phyloP scores from a whole-genome alignment of 2,329 filamentous ascomycete species.

The Atkinsonella hypoxylon region DNA sequence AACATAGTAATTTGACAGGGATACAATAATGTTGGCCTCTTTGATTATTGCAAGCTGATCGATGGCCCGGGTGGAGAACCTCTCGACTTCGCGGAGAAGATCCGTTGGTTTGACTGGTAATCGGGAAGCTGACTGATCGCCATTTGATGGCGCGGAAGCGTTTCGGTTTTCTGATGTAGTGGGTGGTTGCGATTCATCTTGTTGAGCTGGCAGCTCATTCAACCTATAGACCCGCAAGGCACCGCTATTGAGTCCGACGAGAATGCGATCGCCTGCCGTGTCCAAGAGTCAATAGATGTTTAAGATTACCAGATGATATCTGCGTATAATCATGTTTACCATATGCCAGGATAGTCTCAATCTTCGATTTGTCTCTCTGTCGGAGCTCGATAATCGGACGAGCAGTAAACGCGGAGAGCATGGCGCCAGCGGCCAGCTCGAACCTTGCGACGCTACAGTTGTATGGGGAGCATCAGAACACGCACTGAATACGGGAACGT shows the following conservation, averaged over 20 bases:
- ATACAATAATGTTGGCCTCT: slow-evolving; percentile 83
- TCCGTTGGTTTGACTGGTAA: slow-evolving; percentile 52
- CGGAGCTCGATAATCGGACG: slow-evolving; percentile 95
- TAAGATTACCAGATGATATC: background rate
- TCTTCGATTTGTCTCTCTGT: slow-evolving; percentile 89
- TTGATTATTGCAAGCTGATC: slow-evolving; percentile 95
- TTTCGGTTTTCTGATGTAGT: slow-evolving; percentile 16
- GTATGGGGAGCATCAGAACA: slow-evolving; percentile 11
- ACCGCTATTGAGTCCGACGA: slow-evolving; percentile 86
- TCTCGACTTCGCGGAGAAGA: slow-evolving; percentile 81
- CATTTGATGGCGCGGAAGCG: slow-evolving; percentile 18
- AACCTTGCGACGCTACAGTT: slow-evolving; percentile 19
- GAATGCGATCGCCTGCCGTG: slow-evolving; percentile 63
- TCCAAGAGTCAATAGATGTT: background rate
- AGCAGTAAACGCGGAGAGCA: slow-evolving; percentile 97
- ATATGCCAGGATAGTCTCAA: slow-evolving; percentile 89
- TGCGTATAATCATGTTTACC: slow-evolving; percentile 36
- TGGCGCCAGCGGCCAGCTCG: slow-evolving; percentile 40
- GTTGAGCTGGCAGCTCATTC: slow-evolving; percentile 47
- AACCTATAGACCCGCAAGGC: slow-evolving; percentile 82
- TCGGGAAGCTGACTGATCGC: slow-evolving; percentile 17
- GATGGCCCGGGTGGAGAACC: slow-evolving; percentile 80
- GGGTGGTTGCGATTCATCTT: slow-evolving; percentile 16
- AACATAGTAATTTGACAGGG: slow-evolving; percentile 79
- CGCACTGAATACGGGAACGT: background rate